Evolutionary conservation across 352 stramenopile species (phyloP), one percentile per base, ranked within the genome.

Genomic region (Phytophthora fragariaefolia): DNA sequence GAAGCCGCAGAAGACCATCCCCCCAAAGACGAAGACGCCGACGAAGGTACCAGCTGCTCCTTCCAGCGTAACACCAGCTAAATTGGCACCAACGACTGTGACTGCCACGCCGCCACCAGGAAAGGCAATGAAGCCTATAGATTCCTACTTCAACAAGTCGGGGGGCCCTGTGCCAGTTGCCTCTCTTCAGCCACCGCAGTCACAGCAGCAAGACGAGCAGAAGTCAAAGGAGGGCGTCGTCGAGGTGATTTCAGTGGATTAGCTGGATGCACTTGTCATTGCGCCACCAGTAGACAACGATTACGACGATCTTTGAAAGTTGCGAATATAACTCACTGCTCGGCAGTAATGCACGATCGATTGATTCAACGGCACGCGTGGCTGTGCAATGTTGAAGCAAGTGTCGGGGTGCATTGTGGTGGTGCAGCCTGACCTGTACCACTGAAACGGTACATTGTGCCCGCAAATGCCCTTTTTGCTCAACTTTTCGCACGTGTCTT

Each of bases 141-240:
- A 73, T 66, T 64, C 71, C 0, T 82, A 50, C 49, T 71, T 82
- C 58, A 69, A 82, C 52, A 79, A 74, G 26, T 48, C 58, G 28
- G 22, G 43, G 23, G 46, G 20, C 0, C 42, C 63, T 6, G 57
- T 58, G 2, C 22, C 51, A 10, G 34, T n/a, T 45, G 30, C 53
- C 9, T 34, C 58, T 12, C 8, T 42, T 5, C 53, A 60, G 6
- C 15, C 26, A 34, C 58, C 69, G 22, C 43, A 61, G 15, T 32
- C 42, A n/a, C 26, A 43, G 30, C 23, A 13, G 12, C 20, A 62
- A 15, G 51, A 53, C 26, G 22, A 67, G 40, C 46, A 59, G 42
- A 58, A 67, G 34, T 6, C 52, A 2, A 65, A 71, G 51, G 63
- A 59, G n/a, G 24, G 5, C n/a, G 48, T 9, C 20, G 48, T 74